phyloP scores from a whole-genome alignment of 208 protist genomes.

The Crithidia brevicula region DNA sequence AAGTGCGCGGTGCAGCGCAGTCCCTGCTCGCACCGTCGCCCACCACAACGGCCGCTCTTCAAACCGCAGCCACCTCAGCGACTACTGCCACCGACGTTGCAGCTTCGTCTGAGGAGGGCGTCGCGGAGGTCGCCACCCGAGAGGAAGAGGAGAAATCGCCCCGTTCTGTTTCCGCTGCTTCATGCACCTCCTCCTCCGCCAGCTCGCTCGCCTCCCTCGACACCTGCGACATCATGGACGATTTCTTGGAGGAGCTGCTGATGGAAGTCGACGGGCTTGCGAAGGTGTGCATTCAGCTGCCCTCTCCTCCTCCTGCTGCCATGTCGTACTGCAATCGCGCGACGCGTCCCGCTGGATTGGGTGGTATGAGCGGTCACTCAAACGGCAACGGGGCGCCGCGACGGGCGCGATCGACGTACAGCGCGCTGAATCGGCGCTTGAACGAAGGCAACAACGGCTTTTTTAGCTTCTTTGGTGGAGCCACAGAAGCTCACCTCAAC shows the following conservation, averaged over 20 bases:
- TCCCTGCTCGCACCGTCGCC: no score
- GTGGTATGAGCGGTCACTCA: no score
- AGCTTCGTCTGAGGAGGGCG: no score
- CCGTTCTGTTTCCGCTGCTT: not conserved
- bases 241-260: slow-evolving; percentile 45
- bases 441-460: slow-evolving; percentile 53
- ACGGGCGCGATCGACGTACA: slow-evolving; percentile 16
- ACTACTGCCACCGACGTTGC: no score
- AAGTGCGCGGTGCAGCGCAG: no score
- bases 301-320: slow-evolving; percentile 31
- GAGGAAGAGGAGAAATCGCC: no score
- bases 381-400: not conserved
- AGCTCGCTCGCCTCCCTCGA: slow-evolving; percentile 33
- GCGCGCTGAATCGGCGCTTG: slow-evolving; percentile 24
- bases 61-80: no score
- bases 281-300: slow-evolving; percentile 56
- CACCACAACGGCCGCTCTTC: no score
- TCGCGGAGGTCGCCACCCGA: no score
- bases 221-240: slow-evolving; percentile 31
- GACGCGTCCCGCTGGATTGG: no score
- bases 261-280: slow-evolving; percentile 46
- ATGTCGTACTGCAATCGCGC: slow-evolving; percentile 19
- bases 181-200: slow-evolving; percentile 7
- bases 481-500: slow-evolving; percentile 61
- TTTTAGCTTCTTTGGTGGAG: slow-evolving; percentile 72